Percentiles rank a stretch among this genome's conserved stretches.
Conservation (phyloP, 176 grass and related monocot species). For the Tuctoria greenei region DNA sequence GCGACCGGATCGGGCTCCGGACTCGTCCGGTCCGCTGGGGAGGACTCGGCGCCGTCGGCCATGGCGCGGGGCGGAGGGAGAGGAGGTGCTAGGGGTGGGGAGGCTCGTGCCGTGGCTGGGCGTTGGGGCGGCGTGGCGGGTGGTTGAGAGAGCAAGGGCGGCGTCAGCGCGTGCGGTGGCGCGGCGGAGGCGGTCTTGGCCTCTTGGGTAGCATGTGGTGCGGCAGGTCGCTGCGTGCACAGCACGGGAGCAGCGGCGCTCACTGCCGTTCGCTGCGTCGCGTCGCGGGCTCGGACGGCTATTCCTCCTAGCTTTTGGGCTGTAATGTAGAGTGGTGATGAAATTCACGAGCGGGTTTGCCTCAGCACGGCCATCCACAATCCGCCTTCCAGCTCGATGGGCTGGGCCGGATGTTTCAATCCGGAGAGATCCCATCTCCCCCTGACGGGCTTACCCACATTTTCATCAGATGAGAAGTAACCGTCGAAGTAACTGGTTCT, state of each 20-base stretch:
- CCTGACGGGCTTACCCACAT: not conserved
- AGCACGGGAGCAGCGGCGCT: conserved; percentile 2
- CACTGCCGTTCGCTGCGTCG: not conserved
- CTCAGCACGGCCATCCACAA: not conserved
- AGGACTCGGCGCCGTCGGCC: conserved; percentile 29
- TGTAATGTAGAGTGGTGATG: not conserved
- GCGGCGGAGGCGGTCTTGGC: not conserved
- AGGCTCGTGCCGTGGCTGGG: not conserved
- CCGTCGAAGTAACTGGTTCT: too few relatives aligned
- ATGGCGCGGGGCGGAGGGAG: conserved; percentile 19
- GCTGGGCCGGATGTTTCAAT: not conserved
- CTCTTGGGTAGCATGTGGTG: conserved; percentile 16
- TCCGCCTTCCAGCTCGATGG: not conserved
- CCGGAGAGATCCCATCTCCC: not conserved
- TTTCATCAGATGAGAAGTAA: too few relatives aligned
- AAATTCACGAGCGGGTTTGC: not conserved
- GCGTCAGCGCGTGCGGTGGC: conserved; percentile 20
- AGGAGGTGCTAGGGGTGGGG: not conserved
- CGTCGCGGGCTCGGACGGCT: too few relatives aligned
- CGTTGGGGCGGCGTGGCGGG: not conserved
- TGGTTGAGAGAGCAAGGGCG: not conserved
- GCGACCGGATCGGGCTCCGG: not conserved
- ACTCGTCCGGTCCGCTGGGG: not conserved
- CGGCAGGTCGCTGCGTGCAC: not conserved
- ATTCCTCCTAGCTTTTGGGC: not conserved